phyloP scores from a whole-genome alignment of 169 alveolate genomes.

The Sarcocystis neurona region DNA sequence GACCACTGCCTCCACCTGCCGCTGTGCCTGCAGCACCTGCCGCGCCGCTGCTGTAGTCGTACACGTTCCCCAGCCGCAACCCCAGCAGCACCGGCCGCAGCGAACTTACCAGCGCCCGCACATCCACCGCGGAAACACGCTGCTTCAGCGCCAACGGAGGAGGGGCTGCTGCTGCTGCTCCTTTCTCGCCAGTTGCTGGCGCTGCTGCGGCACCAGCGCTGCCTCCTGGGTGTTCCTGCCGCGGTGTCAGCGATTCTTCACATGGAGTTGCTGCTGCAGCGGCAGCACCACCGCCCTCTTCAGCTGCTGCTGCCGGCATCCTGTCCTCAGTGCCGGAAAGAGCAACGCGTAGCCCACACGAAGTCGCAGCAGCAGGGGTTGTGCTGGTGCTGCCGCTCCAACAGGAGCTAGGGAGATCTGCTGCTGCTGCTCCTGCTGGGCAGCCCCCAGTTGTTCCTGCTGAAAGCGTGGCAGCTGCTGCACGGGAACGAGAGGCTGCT shows the following conservation, averaged over 20 bases:
- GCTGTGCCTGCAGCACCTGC: too few relatives aligned
- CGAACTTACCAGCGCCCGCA: slow-evolving; percentile 70
- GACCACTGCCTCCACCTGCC: slow-evolving; percentile 22
- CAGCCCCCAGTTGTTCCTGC: neutral
- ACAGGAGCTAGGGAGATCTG: too few relatives aligned
- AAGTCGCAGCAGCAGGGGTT: too few relatives aligned
- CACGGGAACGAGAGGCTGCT: neutral
- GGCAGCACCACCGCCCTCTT: neutral
- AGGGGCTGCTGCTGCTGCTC: slow-evolving; percentile 26
- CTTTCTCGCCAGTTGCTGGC: slow-evolving; percentile 14
- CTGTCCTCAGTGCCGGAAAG: too few relatives aligned
- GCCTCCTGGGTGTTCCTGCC: neutral
- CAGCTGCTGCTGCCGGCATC: slow-evolving; percentile 31
- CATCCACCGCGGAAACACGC: slow-evolving; percentile 71
- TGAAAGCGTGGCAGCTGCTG: neutral
- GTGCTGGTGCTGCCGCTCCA: too few relatives aligned
- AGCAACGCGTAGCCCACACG: too few relatives aligned
- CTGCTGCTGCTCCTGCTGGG: slow-evolving; percentile 4
- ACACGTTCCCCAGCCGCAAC: slow-evolving; percentile 67
- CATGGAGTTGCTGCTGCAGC: slow-evolving; percentile 14
- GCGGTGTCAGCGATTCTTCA: neutral
- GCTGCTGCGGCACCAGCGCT: neutral
- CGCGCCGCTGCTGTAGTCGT: slow-evolving; percentile 55
- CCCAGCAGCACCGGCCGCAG: slow-evolving; percentile 61
- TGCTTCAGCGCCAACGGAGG: slow-evolving; percentile 54